Conservation (phyloP, 352 stramenopile genomes). For the Aphanomyces astaci region DNA sequence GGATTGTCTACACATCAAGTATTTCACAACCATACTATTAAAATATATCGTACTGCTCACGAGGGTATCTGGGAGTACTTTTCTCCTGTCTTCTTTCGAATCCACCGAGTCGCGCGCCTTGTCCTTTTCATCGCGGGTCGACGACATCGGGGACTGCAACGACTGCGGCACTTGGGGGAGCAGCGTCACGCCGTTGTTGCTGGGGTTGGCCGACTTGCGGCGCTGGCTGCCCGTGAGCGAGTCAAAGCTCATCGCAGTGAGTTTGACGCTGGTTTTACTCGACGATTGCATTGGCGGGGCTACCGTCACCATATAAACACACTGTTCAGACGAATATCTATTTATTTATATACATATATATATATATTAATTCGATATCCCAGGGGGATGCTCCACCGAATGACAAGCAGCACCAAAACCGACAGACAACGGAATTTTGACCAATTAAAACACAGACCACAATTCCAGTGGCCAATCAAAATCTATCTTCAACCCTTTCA, state of each 20-base stretch:
- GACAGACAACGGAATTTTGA: no score
- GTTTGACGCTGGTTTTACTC: conserved; percentile 23
- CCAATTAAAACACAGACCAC: no score
- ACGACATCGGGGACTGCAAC: neutral
- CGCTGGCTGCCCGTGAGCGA: conserved; percentile 19
- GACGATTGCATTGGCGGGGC: neutral
- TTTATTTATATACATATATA: no score
- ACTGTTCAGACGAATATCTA: no score
- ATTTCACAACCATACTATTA: no score
- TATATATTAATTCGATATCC: no score
- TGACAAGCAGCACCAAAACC: no score
- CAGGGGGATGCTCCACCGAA: no score
- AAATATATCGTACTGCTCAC: neutral
- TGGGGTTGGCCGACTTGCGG: neutral
- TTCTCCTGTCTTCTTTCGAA: neutral
- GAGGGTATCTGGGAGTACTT: neutral
- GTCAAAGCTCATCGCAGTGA: conserved; percentile 27
- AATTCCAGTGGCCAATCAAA: no score
- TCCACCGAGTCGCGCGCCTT: neutral
- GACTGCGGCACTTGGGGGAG: conserved; percentile 16
- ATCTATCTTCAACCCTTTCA: no score
- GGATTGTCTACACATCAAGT: neutral
- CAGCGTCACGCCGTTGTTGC: conserved; percentile 21
- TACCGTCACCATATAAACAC: no score
- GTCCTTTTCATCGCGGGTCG: conserved; percentile 6